Percentiles rank a stretch among this genome's conserved stretches.
Conservation (phyloP, 1,284 basidiomycete genomes). For the Athelia psychrophila region DNA sequence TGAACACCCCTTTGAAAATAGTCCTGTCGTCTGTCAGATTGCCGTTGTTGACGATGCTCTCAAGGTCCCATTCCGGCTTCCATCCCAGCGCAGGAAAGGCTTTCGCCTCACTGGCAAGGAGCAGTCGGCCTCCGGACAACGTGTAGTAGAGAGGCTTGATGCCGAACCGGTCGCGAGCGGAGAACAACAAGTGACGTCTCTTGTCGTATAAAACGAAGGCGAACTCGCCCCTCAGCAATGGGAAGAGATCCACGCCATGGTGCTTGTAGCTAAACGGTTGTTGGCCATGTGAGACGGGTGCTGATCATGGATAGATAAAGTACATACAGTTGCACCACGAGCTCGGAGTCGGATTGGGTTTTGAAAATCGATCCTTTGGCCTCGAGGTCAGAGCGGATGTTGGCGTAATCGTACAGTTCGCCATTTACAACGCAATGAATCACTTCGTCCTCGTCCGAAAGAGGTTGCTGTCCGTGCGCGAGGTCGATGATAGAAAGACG, state of each 20-base stretch:
- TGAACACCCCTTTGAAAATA: constrained; percentile 4
- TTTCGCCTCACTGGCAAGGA: constrained; percentile 5
- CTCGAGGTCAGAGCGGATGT: constrained; percentile 14
- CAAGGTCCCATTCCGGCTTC: constrained; percentile 5
- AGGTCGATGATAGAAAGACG: constrained; percentile 20
- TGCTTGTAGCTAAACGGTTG: neutral
- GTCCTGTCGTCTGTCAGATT: constrained; percentile 7
- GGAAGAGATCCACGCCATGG: constrained; percentile 7
- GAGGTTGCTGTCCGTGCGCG: constrained; percentile 16
- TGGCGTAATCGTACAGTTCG: constrained; percentile 19
- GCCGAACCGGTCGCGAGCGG: constrained; percentile 6
- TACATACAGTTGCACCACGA: constrained; percentile 13
- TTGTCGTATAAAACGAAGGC: constrained; percentile 4
- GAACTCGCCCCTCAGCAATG: constrained; percentile 6
- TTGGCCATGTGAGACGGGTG: neutral
- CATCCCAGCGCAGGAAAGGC: constrained; percentile 5
- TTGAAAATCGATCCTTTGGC: constrained; percentile 14
- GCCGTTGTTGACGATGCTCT: too few relatives aligned
- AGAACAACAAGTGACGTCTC: constrained; percentile 1
- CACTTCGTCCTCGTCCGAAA: constrained; percentile 12
- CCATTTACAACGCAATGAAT: constrained; percentile 18
- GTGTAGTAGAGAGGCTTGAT: constrained; percentile 8
- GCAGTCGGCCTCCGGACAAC: constrained; percentile 1
- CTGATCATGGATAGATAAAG: neutral
- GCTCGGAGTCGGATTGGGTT: constrained; percentile 14